Evolutionary conservation across 768 basidiomycete genomes (phyloP), one percentile per base, ranked within the genome.

Genomic region (Sarcomyxa edulis): DNA sequence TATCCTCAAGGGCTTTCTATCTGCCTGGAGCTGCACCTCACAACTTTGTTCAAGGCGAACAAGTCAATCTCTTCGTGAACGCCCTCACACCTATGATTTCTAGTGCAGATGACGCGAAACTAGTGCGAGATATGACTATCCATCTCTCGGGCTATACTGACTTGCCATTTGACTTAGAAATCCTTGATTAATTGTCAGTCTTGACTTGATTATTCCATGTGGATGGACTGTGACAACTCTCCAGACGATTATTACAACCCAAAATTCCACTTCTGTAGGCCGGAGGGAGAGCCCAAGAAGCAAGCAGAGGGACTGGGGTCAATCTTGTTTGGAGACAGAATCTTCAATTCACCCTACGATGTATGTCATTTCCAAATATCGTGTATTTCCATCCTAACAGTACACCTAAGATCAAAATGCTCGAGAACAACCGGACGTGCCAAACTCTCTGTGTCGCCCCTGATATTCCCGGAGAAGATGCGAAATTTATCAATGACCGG

Each of bases 251-350:
- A 95, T 62, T 98, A 97, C 60, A 77, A 93, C 52, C 76, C 83
- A 2, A 69, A 71, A 37, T 86, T 97, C 46, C 80, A 79, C 45
- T 96, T 97, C 60, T 98, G 95, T 54, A 54, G 76, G 42, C 95
- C 95, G 18, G 62, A 71, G 28, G 82, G 66, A 14, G 93, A 90
- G 7, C 72, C 80, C 15, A 59, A 76, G 54, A 76, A 76, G 49
- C 81, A 82, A 54, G 84, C 90, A 3, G 93, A 94, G 59, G 84
- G 81, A 1, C 65, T 97, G 19, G 95, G 95, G 5, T 89, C 89
- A 12, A 93, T 97, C 50, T 66, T 98, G n/a, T 96, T 96, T 48
- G 95, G 95, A 11, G 95, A 97, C 67, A 74, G 95, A 46, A 91
- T 98, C 49, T 89, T 92, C 59, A 81, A 84, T 52, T 90, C 90